Evolutionary conservation across 352 stramenopile species (phyloP), one percentile per base, ranked within the genome.

Genomic region (Phytophthora agathidicida): DNA sequence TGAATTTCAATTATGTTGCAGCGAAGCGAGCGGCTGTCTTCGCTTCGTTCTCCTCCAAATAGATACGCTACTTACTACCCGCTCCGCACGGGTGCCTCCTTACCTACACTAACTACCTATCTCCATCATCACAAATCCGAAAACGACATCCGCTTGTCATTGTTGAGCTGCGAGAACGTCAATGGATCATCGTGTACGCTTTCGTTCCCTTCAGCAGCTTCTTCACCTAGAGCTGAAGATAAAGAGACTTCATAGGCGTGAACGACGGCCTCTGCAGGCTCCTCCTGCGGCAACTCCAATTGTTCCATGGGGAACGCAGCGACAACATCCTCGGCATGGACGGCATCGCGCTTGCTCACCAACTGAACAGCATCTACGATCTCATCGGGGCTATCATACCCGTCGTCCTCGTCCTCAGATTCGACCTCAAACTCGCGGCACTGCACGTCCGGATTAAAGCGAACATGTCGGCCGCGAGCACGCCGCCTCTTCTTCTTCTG

Each of bases 381-480:
- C 26, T 76, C 67, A 23, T 80, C 73, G 24, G 60, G 65, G 24
- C 60, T 69, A 33, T 78, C 42, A 20, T 65, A 70, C 11, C 53
- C 62, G 8, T 80, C 71, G 16, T 75, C 71, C 27, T 85, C 75
- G 3, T 80, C 71, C 45, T 83, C 73, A 1, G 75, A 84, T 60
- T 78, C 68, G 30, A 85, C 75, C 23, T 90, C 80, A 42, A 88
- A 88, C 64, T 88, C 76, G 32, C 71, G 71, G 33, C 56, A 62
- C 26, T 76, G 65, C 51, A 76, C 57, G 20, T 73, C 68, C 22
- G 63, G 48, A 39, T 83, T 70, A 49, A 85, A 90, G 33, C 39
- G 65, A 45, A 90, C 56, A 19, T 67, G 65, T 45, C 73, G 75
- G 46, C 48, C 57, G 19, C 45, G 44, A 47, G 39, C 44, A 4